Percentiles rank a stretch among this genome's conserved stretches.
Conservation (phyloP, 2,329 filamentous ascomycete species). For the Colletotrichum incanum region DNA sequence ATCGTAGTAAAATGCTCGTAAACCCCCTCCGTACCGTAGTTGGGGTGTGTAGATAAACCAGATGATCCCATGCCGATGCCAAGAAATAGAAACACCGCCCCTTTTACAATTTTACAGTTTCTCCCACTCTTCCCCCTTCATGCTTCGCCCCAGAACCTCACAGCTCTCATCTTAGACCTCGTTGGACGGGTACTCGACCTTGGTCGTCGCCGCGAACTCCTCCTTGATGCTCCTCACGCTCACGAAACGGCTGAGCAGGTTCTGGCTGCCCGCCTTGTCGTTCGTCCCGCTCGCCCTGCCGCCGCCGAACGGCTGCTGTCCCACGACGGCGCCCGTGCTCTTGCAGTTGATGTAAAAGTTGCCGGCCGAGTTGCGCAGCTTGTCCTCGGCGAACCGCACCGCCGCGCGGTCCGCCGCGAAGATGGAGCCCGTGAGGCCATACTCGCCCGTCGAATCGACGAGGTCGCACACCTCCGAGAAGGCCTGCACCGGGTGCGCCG, state of each 20-base stretch:
- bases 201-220: slow-evolving; percentile 77
- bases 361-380: slow-evolving; percentile 80
- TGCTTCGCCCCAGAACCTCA: not conserved
- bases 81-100: slow-evolving; percentile 9
- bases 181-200: slow-evolving; percentile 81
- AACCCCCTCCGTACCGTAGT: not conserved
- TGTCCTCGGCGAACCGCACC: slow-evolving; percentile 79
- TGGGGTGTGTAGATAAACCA: slow-evolving; percentile 5
- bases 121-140: not conserved
- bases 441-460: slow-evolving; percentile 81
- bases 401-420: slow-evolving; percentile 80
- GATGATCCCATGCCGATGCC: slow-evolving; percentile 20
- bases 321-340: slow-evolving; percentile 81
- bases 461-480: slow-evolving; percentile 73
- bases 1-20: slow-evolving; percentile 8
- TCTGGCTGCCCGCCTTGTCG: slow-evolving; percentile 79
- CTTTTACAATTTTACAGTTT: not conserved
- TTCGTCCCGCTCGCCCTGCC: slow-evolving; percentile 79
- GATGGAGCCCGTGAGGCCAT: slow-evolving; percentile 83
- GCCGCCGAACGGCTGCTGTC: slow-evolving; percentile 81
- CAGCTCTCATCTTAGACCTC: slow-evolving; percentile 61
- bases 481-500: slow-evolving; percentile 63
- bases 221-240: slow-evolving; percentile 81
- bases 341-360: slow-evolving; percentile 94
- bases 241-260: slow-evolving; percentile 76